These are phyloP conservation scores for Mediolabrus comicus DNA, from an alignment of 108 stramenopile genomes.

Conservation along the genomic window DNA sequence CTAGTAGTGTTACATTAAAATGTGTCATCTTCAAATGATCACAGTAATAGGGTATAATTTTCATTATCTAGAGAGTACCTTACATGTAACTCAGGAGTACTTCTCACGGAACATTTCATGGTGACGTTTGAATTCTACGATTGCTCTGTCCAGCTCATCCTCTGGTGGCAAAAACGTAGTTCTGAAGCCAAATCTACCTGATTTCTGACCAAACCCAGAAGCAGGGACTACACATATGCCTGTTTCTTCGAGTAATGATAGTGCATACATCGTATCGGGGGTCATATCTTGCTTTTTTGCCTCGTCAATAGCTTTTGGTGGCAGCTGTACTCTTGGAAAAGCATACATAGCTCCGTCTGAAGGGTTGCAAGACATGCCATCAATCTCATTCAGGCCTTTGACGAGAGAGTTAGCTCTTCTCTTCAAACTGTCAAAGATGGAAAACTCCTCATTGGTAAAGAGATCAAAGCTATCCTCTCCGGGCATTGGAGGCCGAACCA, in stretches of 20 bases:
- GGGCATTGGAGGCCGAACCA: conserved; percentile 81
- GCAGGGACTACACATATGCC: conserved; percentile 95
- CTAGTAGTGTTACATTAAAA: background rate
- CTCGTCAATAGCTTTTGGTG: conserved; percentile 77
- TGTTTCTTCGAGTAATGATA: conserved; percentile 84
- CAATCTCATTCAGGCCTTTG: conserved; percentile 80
- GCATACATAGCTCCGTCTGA: conserved; percentile 96
- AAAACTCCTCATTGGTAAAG: conserved; percentile 64
- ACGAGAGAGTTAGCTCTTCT: conserved; percentile 73
- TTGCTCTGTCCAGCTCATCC: conserved; percentile 67
- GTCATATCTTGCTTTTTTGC: conserved; percentile 65
- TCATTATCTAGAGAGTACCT: background rate
- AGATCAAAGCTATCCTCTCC: conserved; percentile 74
- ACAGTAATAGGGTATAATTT: background rate
- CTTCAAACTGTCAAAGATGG: conserved; percentile 75
- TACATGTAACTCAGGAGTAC: conserved; percentile 57
- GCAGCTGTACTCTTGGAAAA: conserved; percentile 85
- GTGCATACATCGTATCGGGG: conserved; percentile 89
- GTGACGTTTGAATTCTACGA: conserved; percentile 74
- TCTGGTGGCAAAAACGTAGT: conserved; percentile 94
- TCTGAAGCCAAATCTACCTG: conserved; percentile 89
- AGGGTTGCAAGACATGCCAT: conserved; percentile 82
- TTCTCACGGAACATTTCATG: conserved; percentile 81
- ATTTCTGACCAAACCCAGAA: conserved; percentile 88
- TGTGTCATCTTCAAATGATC: no score